Conservation (phyloP, 768 basidiomycete species). For the Leucosporidium yakuticum region DNA sequence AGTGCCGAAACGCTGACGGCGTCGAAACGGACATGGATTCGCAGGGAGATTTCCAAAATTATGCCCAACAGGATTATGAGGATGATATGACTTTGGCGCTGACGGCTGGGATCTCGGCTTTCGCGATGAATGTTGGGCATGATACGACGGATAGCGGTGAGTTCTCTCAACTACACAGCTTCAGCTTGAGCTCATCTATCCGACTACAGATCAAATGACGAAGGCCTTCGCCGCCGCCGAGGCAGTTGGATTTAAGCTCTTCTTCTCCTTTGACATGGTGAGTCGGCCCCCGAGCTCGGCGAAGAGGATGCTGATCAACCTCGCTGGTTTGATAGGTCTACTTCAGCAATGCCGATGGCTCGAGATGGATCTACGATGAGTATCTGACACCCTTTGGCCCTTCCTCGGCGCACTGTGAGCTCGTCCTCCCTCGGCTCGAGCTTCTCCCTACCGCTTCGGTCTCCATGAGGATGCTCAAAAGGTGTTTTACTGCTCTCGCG, state of each 20-base stretch:
- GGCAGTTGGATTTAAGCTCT: slow-evolving; percentile 1
- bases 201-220: slow-evolving; percentile 1
- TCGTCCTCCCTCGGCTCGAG: no score
- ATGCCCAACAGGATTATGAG: slow-evolving; percentile 10
- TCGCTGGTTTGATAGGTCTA: background rate
- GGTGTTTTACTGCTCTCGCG: background rate
- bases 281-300: background rate
- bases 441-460: no score
- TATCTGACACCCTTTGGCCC: slow-evolving; percentile 7
- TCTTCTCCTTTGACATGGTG: slow-evolving; percentile 27
- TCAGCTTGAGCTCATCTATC: no score
- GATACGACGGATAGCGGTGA: background rate
- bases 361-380: slow-evolving; percentile 1
- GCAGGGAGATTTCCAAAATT: slow-evolving; percentile 10
- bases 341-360: background rate
- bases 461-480: background rate
- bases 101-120: slow-evolving; percentile 18
- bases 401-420: slow-evolving; percentile 2
- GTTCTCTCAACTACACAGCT: no score
- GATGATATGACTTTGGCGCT: slow-evolving; percentile 1
- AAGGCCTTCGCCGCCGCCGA: slow-evolving; percentile 21
- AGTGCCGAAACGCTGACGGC: background rate
- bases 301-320: background rate
- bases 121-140: slow-evolving; percentile 19
- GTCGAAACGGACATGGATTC: background rate